Percentiles rank a stretch among this genome's conserved stretches.
These are phyloP conservation scores for Epichloe coenophiala DNA, from an alignment of 2,329 filamentous ascomycete species.

Conservation along the genomic window DNA sequence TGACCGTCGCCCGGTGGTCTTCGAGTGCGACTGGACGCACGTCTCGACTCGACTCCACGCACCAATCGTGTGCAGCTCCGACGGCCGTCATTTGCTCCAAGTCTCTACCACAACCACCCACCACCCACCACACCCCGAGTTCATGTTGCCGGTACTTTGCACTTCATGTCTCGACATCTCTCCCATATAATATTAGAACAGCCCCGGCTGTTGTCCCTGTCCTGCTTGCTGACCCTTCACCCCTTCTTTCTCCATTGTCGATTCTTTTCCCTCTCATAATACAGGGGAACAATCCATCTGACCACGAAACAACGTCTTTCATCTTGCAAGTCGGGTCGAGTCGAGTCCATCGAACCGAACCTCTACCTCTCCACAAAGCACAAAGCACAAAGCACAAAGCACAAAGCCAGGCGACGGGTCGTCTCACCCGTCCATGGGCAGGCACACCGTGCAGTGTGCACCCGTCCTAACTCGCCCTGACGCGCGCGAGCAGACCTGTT, in stretches of 20 bases:
- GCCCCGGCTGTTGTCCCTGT: too few relatives aligned
- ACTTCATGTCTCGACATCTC: background rate
- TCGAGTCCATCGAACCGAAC: background rate
- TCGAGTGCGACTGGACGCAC: too few relatives aligned
- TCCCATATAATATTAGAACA: too few relatives aligned
- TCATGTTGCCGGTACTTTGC: background rate
- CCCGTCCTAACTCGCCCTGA: background rate
- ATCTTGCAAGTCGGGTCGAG: background rate
- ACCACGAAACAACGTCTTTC: background rate
- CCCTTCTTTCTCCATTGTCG: background rate
- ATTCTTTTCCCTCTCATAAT: background rate
- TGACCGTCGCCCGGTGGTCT: too few relatives aligned
- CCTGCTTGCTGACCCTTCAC: too few relatives aligned
- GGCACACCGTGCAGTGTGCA: background rate
- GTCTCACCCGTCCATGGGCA: background rate
- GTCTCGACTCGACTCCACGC: background rate
- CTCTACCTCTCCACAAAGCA: background rate
- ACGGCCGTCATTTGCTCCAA: background rate
- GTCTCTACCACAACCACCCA: too few relatives aligned
- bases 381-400: too few relatives aligned
- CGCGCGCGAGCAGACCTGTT: background rate
- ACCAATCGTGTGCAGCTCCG: background rate
- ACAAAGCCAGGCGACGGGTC: background rate
- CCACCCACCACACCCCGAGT: background rate
- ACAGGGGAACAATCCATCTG: background rate